Evolutionary conservation across 1,139 yeast genomes (phyloP), one percentile per base, ranked within the genome.

Genomic region (Blastobotrys serpentis): DNA sequence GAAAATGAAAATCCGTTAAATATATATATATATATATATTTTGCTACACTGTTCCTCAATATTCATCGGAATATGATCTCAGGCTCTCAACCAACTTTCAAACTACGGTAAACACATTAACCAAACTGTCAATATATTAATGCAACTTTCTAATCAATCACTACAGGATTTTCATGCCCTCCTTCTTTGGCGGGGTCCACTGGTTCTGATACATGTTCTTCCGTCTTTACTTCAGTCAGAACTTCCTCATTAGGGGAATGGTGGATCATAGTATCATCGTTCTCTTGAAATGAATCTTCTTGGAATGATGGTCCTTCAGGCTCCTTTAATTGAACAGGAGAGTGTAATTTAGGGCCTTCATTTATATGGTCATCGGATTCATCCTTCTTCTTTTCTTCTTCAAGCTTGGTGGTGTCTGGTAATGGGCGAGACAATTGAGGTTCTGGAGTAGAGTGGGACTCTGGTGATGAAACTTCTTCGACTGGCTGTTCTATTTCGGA

Each of bases 241-340:
- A 52, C 50, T 29, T 43, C 48, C 23, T 49, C 48, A 1, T 42
- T 47, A 3, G 52, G 37, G 5, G 10, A 4, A n/a, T 33, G 37
- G 7, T 17, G 37, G 13, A 17, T 33, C 10, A 33, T 6, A 8
- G 37, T 33, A 16, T 33, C 37, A 6, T 17, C 21, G 6, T 37
- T 7, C 8, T 21, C 32, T 29, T 29, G 32, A 14, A 29, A 29
- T 14, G 32, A 29, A 4, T 29, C 32, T 8, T 19, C 41, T 37
- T 19, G 26, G 7, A 21, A 18, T 5, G 23, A 18, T 8, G 21
- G 23, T 16, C 23, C 41, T 13, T 37, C 21, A 14, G 22, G 22
- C 17, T 23, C 33, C 34, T 40, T 25, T 14, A 33, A 21, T 21
- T 33, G 37, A 17, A 33, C 37, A 4, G 37, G 37, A 4, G 37